Conservation (phyloP, 495 filamentous ascomycete genomes). For the Platismatia glauca region DNA sequence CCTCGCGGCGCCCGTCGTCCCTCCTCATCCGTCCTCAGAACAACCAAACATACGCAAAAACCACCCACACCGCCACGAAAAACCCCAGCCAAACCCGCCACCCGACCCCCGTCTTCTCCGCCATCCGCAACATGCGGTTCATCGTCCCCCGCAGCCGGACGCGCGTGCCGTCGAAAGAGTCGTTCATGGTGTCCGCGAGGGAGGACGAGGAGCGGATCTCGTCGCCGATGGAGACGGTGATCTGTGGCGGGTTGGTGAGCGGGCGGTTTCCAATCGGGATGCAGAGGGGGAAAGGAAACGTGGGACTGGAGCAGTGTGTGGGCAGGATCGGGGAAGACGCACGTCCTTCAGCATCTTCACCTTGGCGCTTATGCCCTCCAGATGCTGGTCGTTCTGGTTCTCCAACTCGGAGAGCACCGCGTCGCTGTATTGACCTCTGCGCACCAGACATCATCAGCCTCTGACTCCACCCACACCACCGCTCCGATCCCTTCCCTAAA, state of each 20-base stretch:
- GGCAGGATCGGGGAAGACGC: conserved; percentile 30
- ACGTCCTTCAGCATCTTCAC: conserved; percentile 90
- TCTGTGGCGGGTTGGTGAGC: conserved; percentile 37
- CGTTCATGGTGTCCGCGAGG: conserved; percentile 58
- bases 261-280: too few species aligned
- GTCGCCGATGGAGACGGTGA: conserved; percentile 86
- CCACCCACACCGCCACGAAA: conserved; percentile 64
- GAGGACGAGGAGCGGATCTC: conserved; percentile 84
- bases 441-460: neutral
- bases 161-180: conserved; percentile 78
- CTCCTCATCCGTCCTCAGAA: conserved; percentile 28
- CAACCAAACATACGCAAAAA: conserved; percentile 91
- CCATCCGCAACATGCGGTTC: conserved; percentile 96
- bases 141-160: conserved; percentile 78
- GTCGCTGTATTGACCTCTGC: conserved; percentile 84
- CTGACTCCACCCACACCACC: neutral
- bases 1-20: neutral
- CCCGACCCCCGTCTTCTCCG: conserved; percentile 80
- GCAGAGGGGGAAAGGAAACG: neutral
- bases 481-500: neutral
- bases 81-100: conserved; percentile 92
- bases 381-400: conserved; percentile 85
- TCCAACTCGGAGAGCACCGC: conserved; percentile 89
- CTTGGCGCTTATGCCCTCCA: conserved; percentile 83
- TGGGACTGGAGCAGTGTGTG: neutral